A percentile compares a stretch with the other conserved stretches of the same genome.
Conservation (phyloP, 2,329 filamentous ascomycete species). For the Arthrobotrys sinensis region DNA sequence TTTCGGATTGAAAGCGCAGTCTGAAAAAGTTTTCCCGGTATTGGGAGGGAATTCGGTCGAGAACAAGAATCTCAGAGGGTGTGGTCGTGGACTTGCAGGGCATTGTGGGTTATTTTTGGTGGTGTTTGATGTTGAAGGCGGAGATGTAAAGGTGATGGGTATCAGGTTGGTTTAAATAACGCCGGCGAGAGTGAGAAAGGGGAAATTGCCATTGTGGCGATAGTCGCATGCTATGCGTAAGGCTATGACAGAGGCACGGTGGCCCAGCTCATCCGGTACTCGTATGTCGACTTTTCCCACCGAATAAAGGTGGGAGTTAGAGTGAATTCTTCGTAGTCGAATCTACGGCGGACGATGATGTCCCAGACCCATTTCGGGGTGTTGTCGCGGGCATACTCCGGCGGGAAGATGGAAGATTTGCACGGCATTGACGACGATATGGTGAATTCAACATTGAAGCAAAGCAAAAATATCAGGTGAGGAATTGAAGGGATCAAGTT, state of each 20-base stretch:
- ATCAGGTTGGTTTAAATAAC: no score
- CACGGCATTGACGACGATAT: conserved; percentile 46
- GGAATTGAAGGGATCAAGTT: background rate
- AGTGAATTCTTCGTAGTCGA: conserved; percentile 52
- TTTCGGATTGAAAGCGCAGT: conserved; percentile 21
- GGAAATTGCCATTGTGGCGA: conserved; percentile 15
- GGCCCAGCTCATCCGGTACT: conserved; percentile 50
- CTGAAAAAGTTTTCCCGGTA: conserved; percentile 6
- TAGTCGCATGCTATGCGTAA: no score
- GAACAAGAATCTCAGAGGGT: conserved; percentile 17
- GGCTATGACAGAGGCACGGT: no score
- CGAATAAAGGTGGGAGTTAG: conserved; percentile 54
- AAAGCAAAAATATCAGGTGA: background rate
- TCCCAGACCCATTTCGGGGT: conserved; percentile 58
- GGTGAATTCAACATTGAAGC: conserved; percentile 10
- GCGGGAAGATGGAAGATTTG: conserved; percentile 55
- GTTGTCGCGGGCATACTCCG: conserved; percentile 55
- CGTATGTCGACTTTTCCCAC: conserved; percentile 54
- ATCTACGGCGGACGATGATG: conserved; percentile 46
- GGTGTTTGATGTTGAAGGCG: background rate
- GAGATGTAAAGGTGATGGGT: background rate
- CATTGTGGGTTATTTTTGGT: conserved; percentile 6
- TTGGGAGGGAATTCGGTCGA: background rate
- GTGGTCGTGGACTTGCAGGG: conserved; percentile 40
- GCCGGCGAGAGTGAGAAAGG: background rate